Evolutionary conservation across 2,329 filamentous ascomycete genomes (phyloP), one percentile per base, ranked within the genome.

Genomic region (Ilyonectria sp.): DNA sequence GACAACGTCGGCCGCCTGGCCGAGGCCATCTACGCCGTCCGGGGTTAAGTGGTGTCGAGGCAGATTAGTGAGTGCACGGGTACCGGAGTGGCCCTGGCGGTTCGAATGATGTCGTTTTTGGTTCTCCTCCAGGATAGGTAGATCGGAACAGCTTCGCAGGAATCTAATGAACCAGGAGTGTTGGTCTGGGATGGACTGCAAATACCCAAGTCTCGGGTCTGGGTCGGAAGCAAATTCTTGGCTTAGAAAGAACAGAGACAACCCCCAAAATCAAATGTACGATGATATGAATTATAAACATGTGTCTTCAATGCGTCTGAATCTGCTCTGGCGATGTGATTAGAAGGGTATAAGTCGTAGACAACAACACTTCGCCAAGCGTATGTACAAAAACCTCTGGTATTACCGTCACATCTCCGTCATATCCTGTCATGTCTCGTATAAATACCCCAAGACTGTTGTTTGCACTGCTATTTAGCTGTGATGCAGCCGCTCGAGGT

Each of bases 21-120:
- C 68, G 91, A 95, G 86, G 88, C 92, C 79, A 95, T 96, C 83
- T 94, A 90, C 87, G 93, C 94, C 84, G 89, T 96, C 80, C 94
- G 92, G 82, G 91, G 92, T 79, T 90, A 86, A 77, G 70, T 55
- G 46, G 56, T 56, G 58, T 37, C 57, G 19, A 47, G 26, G 56
- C 35, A 52, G 47, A 46, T 15, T 37, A 26, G 26, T 46, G 43
- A 57, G 53, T 40, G 47, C 52, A 63, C 44, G 56, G 60, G 59
- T 58, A 57, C 31, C 33, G 35, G 11, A 44, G 46, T 50, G 64
- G 49, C 33, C 64, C 40, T 26, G 54, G 43, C 60, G 59, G 26
- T 46, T 26, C 29, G 35, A 11, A 53, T 57, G 31, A 59, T 21
- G 43, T 60, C 57, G 26, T 47, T 54, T 44, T 46, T 47, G 29